Evolutionary conservation across 345 rosid species (phyloP), one percentile per base, ranked within the genome.

Genomic region (Bruguiera sexangula): DNA sequence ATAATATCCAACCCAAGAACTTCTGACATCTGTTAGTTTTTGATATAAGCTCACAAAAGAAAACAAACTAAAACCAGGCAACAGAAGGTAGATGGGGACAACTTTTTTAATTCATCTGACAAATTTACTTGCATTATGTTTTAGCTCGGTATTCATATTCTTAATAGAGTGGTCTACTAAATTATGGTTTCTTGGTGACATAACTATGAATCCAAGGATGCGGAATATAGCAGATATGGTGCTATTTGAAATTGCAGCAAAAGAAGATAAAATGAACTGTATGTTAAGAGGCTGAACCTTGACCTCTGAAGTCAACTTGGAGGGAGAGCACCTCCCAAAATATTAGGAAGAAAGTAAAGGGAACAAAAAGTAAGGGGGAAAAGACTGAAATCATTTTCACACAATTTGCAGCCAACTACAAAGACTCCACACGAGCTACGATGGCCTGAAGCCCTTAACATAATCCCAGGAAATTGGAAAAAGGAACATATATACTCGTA

Each of bases 371-470:
- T 56, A 64, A 60, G n/a, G 36, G 51, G 71, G 37, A 4, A 56
- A 13, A 5, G 52, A 48, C 31, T 69, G n/a, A 55, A 56, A 68
- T 43, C 37, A 48, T 7, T 63, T 52, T 55, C 65, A 68, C 46
- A 69, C 55, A 58, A 57, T 67, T 27, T 53, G 27, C 27, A 69
- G 52, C 64, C 56, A 75, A 72, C 73, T 62, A 59, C 64, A 60
- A 69, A 62, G 67, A 56, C 70, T 30, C 68, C 71, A 48, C 30
- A 63, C 48, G 80, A 60, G 68, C 22, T 6, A 78, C 57, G 54
- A 70, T 65, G 61, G 74, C 80, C 81, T 39, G 66, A 71, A 84
- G 79, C 82, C 78, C 83, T 75, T 43, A 73, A 71, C 68, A 74
- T 55, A 77, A 69, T 71, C 76, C 83, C 74, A 78, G 58, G 65